Evolutionary conservation across 2,329 filamentous ascomycete species (phyloP), one percentile per base, ranked within the genome.

Genomic region (Myriosclerotinia curreyana): DNA sequence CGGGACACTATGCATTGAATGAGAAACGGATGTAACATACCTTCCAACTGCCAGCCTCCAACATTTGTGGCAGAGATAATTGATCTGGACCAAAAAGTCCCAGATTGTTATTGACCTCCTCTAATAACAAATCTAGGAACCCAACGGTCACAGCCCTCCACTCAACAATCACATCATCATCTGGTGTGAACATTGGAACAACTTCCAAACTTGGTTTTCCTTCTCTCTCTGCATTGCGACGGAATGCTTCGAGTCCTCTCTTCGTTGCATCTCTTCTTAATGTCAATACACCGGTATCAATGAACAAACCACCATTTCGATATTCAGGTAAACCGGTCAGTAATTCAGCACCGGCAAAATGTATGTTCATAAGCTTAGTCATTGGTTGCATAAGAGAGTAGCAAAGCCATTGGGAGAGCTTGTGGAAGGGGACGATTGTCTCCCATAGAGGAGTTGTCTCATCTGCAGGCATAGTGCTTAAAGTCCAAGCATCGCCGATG

Each of bases 1-100:
- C 20, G 22, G 31, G 20, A 65, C 60, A 62, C 67, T 9, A 11
- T 5, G 20, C 8, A 53, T 22, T 31, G 36, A 36, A 36, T 22
- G 28, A 53, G 22, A 20, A 67, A 56, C 40, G 60, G 48, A 38
- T 28, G 36, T 25, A 65, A 71, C 85, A 78, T 77, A 95, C 93
- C 90, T 98, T 98, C 94, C 95, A 99, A 74, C 91, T 96, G 60
- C 95, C 95, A 17, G 94, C 95, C 77, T 98, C 95, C 22, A 99
- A 82, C 79, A 99, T 86, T 76, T 99, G 95, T 7, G 93, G 87
- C 70, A 98, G 77, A 49, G 81, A 90, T 75, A 99, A 78, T 70
- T 82, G 81, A 69, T 94, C 86, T 46, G 85, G 79, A 4, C 90
- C 91, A 9, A 81, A 82, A 49, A 97, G 77, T 64, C 84, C 86